phyloP scores from a whole-genome alignment of 257 asterid genomes.

The Thymus quinquecostatus region DNA sequence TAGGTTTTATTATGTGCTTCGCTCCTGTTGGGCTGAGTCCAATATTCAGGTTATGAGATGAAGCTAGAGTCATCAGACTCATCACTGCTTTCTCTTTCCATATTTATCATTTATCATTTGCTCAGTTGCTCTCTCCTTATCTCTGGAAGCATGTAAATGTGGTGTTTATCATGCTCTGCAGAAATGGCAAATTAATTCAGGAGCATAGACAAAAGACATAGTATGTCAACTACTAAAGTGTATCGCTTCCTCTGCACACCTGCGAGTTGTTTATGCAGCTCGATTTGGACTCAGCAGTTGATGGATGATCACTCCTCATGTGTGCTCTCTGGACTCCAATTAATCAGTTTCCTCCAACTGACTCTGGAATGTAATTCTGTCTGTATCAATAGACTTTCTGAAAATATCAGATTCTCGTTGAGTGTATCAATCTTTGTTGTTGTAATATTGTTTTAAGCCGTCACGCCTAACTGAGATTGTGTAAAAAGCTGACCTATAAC shows the following conservation, averaged over 20 bases:
- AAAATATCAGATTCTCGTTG: slow-evolving; percentile 12
- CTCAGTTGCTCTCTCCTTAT: not conserved
- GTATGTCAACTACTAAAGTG: slow-evolving; percentile 34
- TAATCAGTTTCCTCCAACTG: slow-evolving; percentile 21
- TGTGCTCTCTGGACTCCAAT: slow-evolving; percentile 26
- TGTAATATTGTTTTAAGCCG: not conserved
- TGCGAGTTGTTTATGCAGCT: slow-evolving; percentile 35
- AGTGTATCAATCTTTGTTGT: slow-evolving; percentile 29
- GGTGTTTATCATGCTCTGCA: slow-evolving; percentile 35
- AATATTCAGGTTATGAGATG: not conserved
- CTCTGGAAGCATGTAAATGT: slow-evolving; percentile 18
- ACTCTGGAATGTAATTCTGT: slow-evolving; percentile 35
- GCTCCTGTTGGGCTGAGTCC: not conserved
- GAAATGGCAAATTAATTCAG: slow-evolving; percentile 36
- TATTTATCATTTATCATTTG: not conserved
- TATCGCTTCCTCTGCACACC: slow-evolving; percentile 37
- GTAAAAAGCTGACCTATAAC: not conserved
- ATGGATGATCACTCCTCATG: slow-evolving; percentile 22
- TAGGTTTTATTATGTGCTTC: slow-evolving; percentile 9
- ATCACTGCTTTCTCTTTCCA: slow-evolving; percentile 8
- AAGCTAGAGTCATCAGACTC: not conserved
- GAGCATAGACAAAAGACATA: slow-evolving; percentile 32
- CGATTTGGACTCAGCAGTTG: slow-evolving; percentile 21
- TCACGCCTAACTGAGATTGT: not conserved
- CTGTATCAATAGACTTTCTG: slow-evolving; percentile 28